Percentiles rank a stretch among this genome's conserved stretches.
Evolutionary conservation across 768 basidiomycete species (phyloP).

Genomic region (Gymnopilus junonius): DNA sequence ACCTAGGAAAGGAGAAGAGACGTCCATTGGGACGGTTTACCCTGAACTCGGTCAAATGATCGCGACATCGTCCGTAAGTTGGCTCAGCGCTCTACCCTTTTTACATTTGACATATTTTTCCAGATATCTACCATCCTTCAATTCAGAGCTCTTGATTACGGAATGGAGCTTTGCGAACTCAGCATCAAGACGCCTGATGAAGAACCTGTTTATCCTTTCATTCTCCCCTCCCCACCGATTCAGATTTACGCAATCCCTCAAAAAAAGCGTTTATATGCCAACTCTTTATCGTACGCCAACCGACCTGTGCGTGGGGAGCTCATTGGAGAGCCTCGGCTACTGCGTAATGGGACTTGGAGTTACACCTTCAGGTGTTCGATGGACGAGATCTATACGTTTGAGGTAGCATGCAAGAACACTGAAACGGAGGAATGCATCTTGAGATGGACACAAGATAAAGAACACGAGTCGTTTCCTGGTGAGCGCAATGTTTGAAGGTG

Average conservation of each 20-base stretch:
- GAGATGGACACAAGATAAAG: constrained; percentile 9
- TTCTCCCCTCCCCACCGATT: neutral
- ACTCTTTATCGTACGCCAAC: neutral
- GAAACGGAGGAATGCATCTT: neutral
- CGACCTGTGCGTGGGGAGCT: neutral
- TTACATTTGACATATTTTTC: neutral
- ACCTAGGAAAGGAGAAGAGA: neutral
- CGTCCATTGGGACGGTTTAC: constrained; percentile 1
- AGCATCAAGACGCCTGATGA: neutral
- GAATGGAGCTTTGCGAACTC: constrained; percentile 1
- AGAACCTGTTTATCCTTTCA: neutral
- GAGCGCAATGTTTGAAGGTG: neutral
- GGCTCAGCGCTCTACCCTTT: neutral
- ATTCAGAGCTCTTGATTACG: constrained; percentile 7
- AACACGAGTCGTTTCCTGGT: constrained; percentile 3
- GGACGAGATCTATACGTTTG: constrained; percentile 8
- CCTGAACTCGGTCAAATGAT: neutral
- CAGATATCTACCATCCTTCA: constrained; percentile 7
- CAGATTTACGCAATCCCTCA: neutral
- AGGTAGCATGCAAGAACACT: neutral
- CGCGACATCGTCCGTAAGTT: neutral
- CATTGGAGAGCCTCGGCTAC: neutral
- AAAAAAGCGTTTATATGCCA: neutral
- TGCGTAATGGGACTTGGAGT: constrained; percentile 2
- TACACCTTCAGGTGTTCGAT: neutral